Evolutionary conservation across 306 rosid species (phyloP).

Genomic region (Luffa aegyptiaca): DNA sequence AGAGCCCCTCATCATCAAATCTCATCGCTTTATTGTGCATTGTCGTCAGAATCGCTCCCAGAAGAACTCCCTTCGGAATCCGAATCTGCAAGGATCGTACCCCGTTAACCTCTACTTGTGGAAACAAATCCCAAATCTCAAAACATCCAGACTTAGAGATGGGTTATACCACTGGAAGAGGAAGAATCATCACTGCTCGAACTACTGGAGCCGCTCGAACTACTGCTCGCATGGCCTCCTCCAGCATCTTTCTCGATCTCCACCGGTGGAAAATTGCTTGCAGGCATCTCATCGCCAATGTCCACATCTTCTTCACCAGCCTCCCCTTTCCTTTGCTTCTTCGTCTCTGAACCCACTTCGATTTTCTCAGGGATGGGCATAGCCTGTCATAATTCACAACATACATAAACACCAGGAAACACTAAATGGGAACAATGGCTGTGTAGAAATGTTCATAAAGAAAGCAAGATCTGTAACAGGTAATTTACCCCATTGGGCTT

Average conservation of each 20-base stretch:
- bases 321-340: slow-evolving; percentile 68
- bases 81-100: slow-evolving; percentile 47
- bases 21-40: background rate
- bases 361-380: slow-evolving; percentile 31
- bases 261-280: slow-evolving; percentile 68
- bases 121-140: background rate
- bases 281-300: slow-evolving; percentile 92
- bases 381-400: background rate
- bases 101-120: background rate
- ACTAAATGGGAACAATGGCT: background rate
- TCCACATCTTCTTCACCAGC: slow-evolving; percentile 89
- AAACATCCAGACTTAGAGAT: slow-evolving; percentile 5
- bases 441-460: background rate
- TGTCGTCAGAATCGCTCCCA: slow-evolving; percentile 77
- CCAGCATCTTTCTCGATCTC: slow-evolving; percentile 89
- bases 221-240: slow-evolving; percentile 59
- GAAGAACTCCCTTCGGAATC: slow-evolving; percentile 86
- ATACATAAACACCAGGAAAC: background rate
- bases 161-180: slow-evolving; percentile 75
- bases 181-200: slow-evolving; percentile 75
- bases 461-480: background rate
- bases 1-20: background rate
- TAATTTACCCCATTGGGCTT: slow-evolving; percentile 50
- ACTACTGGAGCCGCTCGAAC: slow-evolving; percentile 79
- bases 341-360: slow-evolving; percentile 34